Conservation (phyloP, 176 grass and related monocot genomes). For the Ananas comosus region DNA sequence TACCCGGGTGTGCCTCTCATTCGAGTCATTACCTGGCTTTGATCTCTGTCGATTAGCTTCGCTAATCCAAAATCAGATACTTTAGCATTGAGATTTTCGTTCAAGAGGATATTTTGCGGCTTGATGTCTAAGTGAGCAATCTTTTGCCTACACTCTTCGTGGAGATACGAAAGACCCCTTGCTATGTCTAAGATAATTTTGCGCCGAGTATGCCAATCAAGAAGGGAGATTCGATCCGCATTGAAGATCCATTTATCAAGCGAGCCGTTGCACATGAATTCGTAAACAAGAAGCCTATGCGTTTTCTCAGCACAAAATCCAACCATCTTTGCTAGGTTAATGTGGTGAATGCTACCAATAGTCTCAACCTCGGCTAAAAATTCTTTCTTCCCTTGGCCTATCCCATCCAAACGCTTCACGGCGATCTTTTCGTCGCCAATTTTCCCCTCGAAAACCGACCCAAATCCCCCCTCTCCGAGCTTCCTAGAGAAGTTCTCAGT, state of each 20-base stretch:
- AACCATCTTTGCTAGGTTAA: not conserved
- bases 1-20: not conserved
- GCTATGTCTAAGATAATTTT: not conserved
- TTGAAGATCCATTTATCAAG: not conserved
- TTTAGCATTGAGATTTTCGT: not conserved
- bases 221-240: not conserved
- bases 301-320: not conserved
- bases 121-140: conserved; percentile 3
- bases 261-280: not conserved
- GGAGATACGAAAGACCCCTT: conserved; percentile 1
- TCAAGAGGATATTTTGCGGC: not conserved
- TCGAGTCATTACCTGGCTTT: conserved; percentile 3
- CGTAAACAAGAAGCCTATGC: not conserved
- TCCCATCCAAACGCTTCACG: not conserved
- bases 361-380: not conserved
- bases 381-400: not conserved
- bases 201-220: not conserved
- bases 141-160: conserved; percentile 3
- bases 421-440: not conserved
- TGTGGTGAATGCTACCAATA: conserved; percentile 8
- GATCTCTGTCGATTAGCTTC: conserved; percentile 4
- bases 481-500: not conserved
- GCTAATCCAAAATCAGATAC: conserved; percentile 1
- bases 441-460: not conserved
- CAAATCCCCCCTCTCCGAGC: not conserved